Evolutionary conservation across 2,329 filamentous ascomycete genomes (phyloP).

Genomic region (Monilinia vaccinii-corymbosi): DNA sequence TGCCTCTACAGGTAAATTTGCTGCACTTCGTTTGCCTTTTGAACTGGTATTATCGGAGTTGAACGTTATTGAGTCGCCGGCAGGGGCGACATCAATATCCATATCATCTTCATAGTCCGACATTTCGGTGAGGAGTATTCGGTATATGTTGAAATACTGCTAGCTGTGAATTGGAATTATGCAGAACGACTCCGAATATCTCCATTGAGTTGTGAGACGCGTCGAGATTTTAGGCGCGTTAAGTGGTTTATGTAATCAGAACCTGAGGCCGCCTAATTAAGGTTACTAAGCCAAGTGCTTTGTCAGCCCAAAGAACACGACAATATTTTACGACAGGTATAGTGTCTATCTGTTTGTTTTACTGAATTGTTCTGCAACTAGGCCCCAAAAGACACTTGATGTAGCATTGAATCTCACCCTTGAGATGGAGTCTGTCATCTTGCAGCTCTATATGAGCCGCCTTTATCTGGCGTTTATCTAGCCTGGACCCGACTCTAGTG

Average conservation of each 20-base stretch:
- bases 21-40: slow-evolving; percentile 87
- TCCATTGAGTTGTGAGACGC: slow-evolving; percentile 3
- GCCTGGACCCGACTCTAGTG: too few relatives aligned
- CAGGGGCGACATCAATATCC: slow-evolving; percentile 52
- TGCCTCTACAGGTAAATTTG: slow-evolving; percentile 87
- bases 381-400: too few relatives aligned
- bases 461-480: too few relatives aligned
- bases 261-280: background rate
- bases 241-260: slow-evolving; percentile 7
- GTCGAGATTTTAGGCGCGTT: slow-evolving; percentile 9
- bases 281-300: background rate
- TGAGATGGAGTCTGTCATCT: too few relatives aligned
- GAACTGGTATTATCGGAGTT: slow-evolving; percentile 61
- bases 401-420: too few relatives aligned
- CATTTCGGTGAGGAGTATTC: slow-evolving; percentile 31
- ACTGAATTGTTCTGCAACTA: too few relatives aligned
- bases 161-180: background rate
- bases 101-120: slow-evolving; percentile 55
- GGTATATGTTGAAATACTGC: background rate
- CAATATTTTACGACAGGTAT: too few relatives aligned
- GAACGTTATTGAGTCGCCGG: slow-evolving; percentile 51
- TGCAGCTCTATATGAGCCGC: too few relatives aligned
- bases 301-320: too few relatives aligned
- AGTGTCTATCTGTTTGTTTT: too few relatives aligned
- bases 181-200: background rate